Evolutionary conservation across 768 basidiomycete species (phyloP).

Genomic region (Lentinula raphanica): DNA sequence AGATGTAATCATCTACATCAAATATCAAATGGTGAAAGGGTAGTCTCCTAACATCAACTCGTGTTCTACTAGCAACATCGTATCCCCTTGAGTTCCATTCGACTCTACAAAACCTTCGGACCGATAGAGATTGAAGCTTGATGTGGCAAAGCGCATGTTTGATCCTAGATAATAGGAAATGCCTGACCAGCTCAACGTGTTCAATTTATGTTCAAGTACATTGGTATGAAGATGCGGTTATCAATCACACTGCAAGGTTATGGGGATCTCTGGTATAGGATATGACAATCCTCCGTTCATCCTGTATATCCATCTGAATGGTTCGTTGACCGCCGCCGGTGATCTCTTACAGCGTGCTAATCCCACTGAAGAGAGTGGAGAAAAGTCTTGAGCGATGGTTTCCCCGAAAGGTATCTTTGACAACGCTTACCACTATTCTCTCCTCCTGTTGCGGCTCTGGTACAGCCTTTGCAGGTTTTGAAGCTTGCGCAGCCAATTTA

Average conservation of each 20-base stretch:
- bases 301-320: background rate
- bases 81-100: background rate
- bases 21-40: background rate
- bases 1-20: background rate
- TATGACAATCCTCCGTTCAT: too few species aligned
- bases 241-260: background rate
- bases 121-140: background rate
- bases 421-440: conserved; percentile 35
- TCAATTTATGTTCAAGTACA: background rate
- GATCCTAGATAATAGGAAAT: background rate
- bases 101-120: background rate
- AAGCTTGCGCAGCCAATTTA: conserved; percentile 36
- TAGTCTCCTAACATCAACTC: background rate
- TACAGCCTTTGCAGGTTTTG: conserved; percentile 28
- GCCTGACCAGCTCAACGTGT: background rate
- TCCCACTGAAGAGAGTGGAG: conserved; percentile 28
- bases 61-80: background rate
- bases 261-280: too few species aligned
- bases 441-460: conserved; percentile 32
- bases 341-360: conserved; percentile 10
- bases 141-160: background rate
- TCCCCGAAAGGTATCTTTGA: background rate
- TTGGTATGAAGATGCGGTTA: background rate
- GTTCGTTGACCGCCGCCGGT: background rate
- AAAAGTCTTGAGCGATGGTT: conserved; percentile 9